Conservation (phyloP, 768 basidiomycete species). For the Termitomyces sp. region DNA sequence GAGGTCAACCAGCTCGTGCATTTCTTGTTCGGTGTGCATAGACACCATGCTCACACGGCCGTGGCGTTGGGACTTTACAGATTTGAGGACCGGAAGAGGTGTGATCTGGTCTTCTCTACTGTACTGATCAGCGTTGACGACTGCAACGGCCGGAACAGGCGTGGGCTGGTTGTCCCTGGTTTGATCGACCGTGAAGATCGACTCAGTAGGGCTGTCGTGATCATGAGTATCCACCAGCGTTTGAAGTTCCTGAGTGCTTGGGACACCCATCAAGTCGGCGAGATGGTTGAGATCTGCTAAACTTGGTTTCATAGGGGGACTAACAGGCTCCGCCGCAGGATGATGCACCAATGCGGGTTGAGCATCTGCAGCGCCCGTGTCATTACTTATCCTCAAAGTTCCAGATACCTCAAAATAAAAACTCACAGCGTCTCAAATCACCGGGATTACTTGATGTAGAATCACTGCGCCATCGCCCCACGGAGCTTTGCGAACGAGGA, state of each 20-base stretch:
- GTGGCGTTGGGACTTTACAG: slow-evolving; percentile 17
- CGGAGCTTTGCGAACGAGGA: background rate
- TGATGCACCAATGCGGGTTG: background rate
- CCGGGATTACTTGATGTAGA: background rate
- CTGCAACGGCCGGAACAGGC: background rate
- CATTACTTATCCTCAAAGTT: background rate
- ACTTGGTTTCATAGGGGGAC: background rate
- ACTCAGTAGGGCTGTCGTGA: background rate
- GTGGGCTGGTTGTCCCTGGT: background rate
- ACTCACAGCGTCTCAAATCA: background rate
- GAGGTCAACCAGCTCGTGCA: slow-evolving; percentile 45
- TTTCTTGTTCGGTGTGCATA: slow-evolving; percentile 41
- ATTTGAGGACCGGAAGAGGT: slow-evolving; percentile 20
- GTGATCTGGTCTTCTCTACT: slow-evolving; percentile 17
- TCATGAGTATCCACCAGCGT: background rate
- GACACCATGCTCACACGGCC: slow-evolving; percentile 41
- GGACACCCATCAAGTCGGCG: slow-evolving; percentile 8
- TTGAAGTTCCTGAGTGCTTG: slow-evolving; percentile 3
- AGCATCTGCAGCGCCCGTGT: background rate
- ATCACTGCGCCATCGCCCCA: slow-evolving; percentile 7
- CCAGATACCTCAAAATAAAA: background rate
- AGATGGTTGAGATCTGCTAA: slow-evolving; percentile 5
- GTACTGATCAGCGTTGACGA: background rate
- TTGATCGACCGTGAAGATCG: background rate
- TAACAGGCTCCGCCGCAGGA: background rate